These are phyloP conservation scores for Vaccinium vitisidaea DNA, from an alignment of 148 eudicot species.

Conservation along the genomic window DNA sequence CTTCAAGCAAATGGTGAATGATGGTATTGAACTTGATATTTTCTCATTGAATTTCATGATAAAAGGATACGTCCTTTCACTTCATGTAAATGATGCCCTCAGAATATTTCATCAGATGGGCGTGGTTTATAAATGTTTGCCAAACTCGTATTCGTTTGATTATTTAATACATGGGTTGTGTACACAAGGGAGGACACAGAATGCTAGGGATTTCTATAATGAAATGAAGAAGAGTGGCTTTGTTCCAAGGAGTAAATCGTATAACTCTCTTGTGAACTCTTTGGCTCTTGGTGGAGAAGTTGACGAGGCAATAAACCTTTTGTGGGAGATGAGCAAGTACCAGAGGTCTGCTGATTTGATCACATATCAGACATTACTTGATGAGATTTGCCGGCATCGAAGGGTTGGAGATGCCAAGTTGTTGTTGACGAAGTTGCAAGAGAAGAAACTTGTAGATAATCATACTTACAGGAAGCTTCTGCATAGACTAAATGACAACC, in stretches of 20 bases:
- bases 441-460: constrained; percentile 50
- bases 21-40: constrained; percentile 73
- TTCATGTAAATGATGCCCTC: constrained; percentile 82
- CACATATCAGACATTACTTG: constrained; percentile 63
- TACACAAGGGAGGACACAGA: constrained; percentile 33
- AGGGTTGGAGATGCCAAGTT: constrained; percentile 44
- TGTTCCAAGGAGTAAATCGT: constrained; percentile 60
- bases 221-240: constrained; percentile 72
- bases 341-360: constrained; percentile 54
- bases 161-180: constrained; percentile 79
- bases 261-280: constrained; percentile 75
- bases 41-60: constrained; percentile 76
- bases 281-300: constrained; percentile 75
- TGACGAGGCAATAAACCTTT: constrained; percentile 56
- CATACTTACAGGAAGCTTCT: constrained; percentile 39
- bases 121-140: constrained; percentile 55
- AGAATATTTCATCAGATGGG: constrained; percentile 91
- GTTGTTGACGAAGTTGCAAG: constrained; percentile 56
- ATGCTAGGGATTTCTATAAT: constrained; percentile 61
- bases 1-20: constrained; percentile 76
- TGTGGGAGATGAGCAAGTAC: constrained; percentile 71
- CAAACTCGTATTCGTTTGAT: constrained; percentile 69
- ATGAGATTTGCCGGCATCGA: constrained; percentile 55
- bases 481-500: constrained; percentile 42
- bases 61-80: constrained; percentile 80